Conservation (phyloP, 208 protist genomes). For the Trypanosoma melophagium region DNA sequence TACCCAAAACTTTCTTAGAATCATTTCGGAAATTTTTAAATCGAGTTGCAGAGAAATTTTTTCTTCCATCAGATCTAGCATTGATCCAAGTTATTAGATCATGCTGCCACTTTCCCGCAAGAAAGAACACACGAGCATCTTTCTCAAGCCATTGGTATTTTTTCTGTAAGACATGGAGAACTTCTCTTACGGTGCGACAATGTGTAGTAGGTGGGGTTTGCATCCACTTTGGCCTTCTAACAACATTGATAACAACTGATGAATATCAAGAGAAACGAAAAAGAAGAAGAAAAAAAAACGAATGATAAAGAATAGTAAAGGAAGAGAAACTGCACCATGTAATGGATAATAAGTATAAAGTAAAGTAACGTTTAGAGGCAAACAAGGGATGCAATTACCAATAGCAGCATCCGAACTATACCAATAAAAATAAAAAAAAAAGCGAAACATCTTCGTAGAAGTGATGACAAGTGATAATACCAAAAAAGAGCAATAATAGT, state of each 20-base stretch:
- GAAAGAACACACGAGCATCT: conserved; percentile 18
- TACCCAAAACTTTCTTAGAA: not conserved
- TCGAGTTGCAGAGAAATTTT: too few species aligned
- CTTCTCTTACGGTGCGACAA: not conserved
- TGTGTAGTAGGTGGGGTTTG: not conserved
- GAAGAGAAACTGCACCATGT: conserved; percentile 7
- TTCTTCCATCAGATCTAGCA: too few species aligned
- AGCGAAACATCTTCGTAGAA: too few species aligned
- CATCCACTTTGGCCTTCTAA: conserved; percentile 2
- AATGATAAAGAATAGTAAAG: conserved; percentile 14
- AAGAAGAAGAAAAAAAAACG: not conserved
- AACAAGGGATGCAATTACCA: not conserved
- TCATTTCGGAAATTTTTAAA: not conserved
- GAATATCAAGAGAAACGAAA: conserved; percentile 4
- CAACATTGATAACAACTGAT: not conserved
- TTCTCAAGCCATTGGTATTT: conserved; percentile 21
- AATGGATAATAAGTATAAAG: not conserved
- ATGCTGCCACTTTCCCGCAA: conserved; percentile 20
- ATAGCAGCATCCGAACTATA: too few species aligned
- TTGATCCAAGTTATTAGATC: conserved; percentile 13
- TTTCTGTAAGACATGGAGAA: conserved; percentile 16
- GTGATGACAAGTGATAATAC: too few species aligned
- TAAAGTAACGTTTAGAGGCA: not conserved
- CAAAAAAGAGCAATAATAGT: too few species aligned
- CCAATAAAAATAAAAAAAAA: too few species aligned